Conservation (phyloP, 495 filamentous ascomycete genomes). For the Hypomontagnella monticulosa region DNA sequence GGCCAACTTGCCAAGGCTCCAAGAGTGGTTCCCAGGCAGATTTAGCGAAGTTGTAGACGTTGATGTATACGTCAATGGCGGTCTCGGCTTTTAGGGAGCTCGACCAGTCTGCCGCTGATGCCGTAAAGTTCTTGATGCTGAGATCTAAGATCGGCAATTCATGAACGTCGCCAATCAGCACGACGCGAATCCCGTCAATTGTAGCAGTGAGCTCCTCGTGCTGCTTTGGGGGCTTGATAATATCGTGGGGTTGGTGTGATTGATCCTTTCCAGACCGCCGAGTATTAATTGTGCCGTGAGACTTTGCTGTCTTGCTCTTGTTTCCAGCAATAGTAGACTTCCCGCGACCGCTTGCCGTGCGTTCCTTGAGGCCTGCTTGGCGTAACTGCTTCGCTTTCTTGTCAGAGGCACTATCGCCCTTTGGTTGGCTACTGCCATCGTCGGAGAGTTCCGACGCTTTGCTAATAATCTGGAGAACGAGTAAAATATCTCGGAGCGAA, state of each 20-base stretch:
- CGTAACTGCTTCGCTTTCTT: constrained; percentile 75
- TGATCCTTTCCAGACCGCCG: constrained; percentile 30
- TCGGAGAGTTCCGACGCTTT: constrained; percentile 90
- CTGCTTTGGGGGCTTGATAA: constrained; percentile 45
- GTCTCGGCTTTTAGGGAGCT: constrained; percentile 86
- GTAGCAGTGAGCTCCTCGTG: constrained; percentile 86
- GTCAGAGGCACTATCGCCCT: constrained; percentile 49
- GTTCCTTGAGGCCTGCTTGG: constrained; percentile 63
- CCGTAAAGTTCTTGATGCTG: constrained; percentile 89
- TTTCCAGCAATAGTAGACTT: constrained; percentile 66
- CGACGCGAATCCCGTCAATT: constrained; percentile 88
- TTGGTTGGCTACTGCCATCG: constrained; percentile 57
- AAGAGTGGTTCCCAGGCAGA: constrained; percentile 97
- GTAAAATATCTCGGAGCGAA: constrained; percentile 91
- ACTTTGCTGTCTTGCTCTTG: constrained; percentile 34
- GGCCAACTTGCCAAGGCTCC: constrained; percentile 94
- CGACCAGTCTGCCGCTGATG: constrained; percentile 89
- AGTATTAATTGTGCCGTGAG: constrained; percentile 27
- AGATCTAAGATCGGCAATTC: constrained; percentile 94
- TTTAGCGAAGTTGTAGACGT: constrained; percentile 98
- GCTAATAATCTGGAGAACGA: constrained; percentile 91
- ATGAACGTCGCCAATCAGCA: constrained; percentile 94
- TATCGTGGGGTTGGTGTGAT: constrained; percentile 46
- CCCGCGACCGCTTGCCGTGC: constrained; percentile 71
- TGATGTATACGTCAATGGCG: constrained; percentile 89